Evolutionary conservation across 331 rosid genomes (phyloP).

Genomic region (Saraca asoca): DNA sequence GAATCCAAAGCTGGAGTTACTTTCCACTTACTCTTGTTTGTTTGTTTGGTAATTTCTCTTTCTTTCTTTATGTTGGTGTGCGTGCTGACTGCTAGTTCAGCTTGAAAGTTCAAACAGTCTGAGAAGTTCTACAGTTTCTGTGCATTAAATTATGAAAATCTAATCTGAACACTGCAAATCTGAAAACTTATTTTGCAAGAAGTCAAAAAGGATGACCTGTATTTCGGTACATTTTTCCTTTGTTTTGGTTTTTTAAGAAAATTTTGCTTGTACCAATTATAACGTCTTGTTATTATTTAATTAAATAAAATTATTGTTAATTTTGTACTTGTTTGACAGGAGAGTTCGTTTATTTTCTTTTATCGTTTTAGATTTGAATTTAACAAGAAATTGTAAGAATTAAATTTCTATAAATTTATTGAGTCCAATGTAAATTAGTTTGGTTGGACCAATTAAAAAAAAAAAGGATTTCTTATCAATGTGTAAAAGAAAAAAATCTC

Average conservation of each 20-base stretch:
- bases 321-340: too few relatives aligned
- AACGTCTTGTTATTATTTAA: too few relatives aligned
- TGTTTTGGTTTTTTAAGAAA: neutral
- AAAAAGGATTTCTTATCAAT: too few relatives aligned
- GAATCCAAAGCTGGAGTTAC: slow-evolving; percentile 71
- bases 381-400: too few relatives aligned
- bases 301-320: too few relatives aligned
- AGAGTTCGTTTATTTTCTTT: too few relatives aligned
- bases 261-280: too few relatives aligned
- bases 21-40: slow-evolving; percentile 21
- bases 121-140: slow-evolving; percentile 28
- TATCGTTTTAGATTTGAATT: too few relatives aligned
- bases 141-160: slow-evolving; percentile 55
- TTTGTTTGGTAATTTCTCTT: slow-evolving; percentile 31
- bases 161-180: slow-evolving; percentile 21
- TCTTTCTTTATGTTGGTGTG: slow-evolving; percentile 9
- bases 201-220: neutral
- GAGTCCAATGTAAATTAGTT: too few relatives aligned
- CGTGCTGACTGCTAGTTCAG: slow-evolving; percentile 30
- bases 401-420: too few relatives aligned
- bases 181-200: slow-evolving; percentile 25
- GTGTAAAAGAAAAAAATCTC: too few relatives aligned
- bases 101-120: slow-evolving; percentile 25
- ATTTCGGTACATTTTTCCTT: neutral
- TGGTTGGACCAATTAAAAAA: too few relatives aligned